These are phyloP conservation scores for Elsinoe arachidis DNA, from an alignment of 2,329 filamentous ascomycete genomes.

Conservation along the genomic window DNA sequence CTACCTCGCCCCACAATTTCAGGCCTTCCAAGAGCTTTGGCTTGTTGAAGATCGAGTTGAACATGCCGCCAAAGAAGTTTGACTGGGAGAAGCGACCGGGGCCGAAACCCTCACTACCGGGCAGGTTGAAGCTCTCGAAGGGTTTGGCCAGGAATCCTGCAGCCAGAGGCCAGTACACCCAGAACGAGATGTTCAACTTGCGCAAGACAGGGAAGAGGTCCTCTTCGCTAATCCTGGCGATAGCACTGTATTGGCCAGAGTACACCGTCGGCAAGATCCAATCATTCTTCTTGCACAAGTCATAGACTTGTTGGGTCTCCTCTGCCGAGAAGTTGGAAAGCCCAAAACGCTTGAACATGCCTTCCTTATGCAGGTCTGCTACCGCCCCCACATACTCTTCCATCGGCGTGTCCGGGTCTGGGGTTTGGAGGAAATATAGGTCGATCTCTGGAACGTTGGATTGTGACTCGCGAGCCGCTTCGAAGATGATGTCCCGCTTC, in stretches of 20 bases:
- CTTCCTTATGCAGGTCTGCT: constrained; percentile 31
- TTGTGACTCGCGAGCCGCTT: constrained; percentile 24
- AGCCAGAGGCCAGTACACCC: constrained; percentile 26
- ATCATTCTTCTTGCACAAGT: constrained; percentile 35
- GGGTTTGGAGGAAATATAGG: constrained; percentile 32
- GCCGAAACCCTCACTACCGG: constrained; percentile 30
- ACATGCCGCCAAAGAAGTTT: constrained; percentile 27
- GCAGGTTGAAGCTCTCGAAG: constrained; percentile 28
- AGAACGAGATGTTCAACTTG: constrained; percentile 33
- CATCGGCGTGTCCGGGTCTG: constrained; percentile 34
- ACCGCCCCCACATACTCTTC: constrained; percentile 34
- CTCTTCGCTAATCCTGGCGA: constrained; percentile 34
- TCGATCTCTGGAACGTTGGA: constrained; percentile 18
- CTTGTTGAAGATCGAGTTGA: constrained; percentile 31
- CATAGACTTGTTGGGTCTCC: constrained; percentile 35
- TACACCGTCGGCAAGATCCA: constrained; percentile 38
- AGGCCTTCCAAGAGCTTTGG: constrained; percentile 30
- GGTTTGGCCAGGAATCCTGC: constrained; percentile 30
- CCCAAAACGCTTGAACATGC: constrained; percentile 38
- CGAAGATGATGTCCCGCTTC: constrained; percentile 30
- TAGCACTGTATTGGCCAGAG: constrained; percentile 39
- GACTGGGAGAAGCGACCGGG: constrained; percentile 23
- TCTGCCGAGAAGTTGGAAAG: constrained; percentile 37
- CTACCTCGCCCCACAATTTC: constrained; percentile 32
- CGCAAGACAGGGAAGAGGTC: constrained; percentile 34